phyloP scores from a whole-genome alignment of 2,329 filamentous ascomycete species.

The Penicillium capsulatum region DNA sequence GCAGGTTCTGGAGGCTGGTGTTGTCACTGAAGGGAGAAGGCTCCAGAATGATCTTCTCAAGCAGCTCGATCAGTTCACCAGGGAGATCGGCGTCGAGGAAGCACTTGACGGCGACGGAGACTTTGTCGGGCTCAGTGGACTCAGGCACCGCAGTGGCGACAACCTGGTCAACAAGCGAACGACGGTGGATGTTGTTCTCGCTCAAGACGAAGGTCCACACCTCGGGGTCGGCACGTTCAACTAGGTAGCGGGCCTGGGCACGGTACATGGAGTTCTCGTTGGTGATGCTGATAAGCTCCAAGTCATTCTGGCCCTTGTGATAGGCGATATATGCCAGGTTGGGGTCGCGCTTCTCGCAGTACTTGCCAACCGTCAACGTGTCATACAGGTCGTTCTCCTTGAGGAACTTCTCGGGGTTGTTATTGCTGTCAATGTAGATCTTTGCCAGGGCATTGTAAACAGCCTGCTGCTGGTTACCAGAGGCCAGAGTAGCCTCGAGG shows the following conservation, averaged over 20 bases:
- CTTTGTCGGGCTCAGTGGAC: slow-evolving; percentile 87
- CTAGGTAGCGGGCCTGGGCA: slow-evolving; percentile 89
- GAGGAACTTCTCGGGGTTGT: slow-evolving; percentile 94
- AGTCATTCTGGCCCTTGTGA: slow-evolving; percentile 91
- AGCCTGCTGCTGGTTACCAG: slow-evolving; percentile 91
- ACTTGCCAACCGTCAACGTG: slow-evolving; percentile 86
- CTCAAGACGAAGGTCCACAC: slow-evolving; percentile 94
- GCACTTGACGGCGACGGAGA: slow-evolving; percentile 87
- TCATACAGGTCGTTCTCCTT: slow-evolving; percentile 98
- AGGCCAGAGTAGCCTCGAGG: slow-evolving; percentile 83
- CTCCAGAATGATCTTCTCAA: slow-evolving; percentile 99
- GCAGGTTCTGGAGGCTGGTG: slow-evolving; percentile 87
- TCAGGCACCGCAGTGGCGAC: slow-evolving; percentile 92
- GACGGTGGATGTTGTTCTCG: slow-evolving; percentile 90
- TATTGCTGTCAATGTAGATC: slow-evolving; percentile 99
- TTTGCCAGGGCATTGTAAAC: slow-evolving; percentile 97
- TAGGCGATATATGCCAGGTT: slow-evolving; percentile 95
- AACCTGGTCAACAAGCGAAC: slow-evolving; percentile 92
- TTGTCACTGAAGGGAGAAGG: slow-evolving; percentile 99
- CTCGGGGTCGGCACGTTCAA: slow-evolving; percentile 84
- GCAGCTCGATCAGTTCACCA: slow-evolving; percentile 88
- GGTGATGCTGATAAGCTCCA: slow-evolving; percentile 95
- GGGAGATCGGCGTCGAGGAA: slow-evolving; percentile 90
- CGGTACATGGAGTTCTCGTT: slow-evolving; percentile 99
- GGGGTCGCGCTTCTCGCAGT: slow-evolving; percentile 97